Evolutionary conservation across 2,329 filamentous ascomycete species (phyloP), one percentile per base, ranked within the genome.

Genomic region (Annulohypoxylon truncatum): DNA sequence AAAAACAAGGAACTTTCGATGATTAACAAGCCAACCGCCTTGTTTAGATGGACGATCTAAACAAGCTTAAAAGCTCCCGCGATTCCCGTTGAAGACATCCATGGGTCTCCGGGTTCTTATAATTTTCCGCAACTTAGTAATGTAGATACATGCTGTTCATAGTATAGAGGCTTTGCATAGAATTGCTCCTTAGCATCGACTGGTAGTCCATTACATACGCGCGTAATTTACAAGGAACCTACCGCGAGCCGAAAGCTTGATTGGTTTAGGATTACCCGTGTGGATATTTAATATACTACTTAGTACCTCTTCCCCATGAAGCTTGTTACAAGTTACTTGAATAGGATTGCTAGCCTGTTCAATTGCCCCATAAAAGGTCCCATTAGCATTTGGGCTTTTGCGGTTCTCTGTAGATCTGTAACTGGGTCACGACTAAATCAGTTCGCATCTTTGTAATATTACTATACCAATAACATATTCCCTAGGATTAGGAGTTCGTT

Each of bases 401-500:
- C 12, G 22, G 48, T 48, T 15, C 40, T 20, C 35, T 15, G 22
- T 40, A 24, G 51, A 20, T 44, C 40, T 47, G 53, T 33, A 48
- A 53, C 10, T 8, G 35, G 33, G 38, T 33, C 33, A 57, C n/a
- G 26, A 59, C 42, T 52, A 15, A 38, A 47, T 29, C 35, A 29
- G 22, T 46, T 42, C 20, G 33, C 54, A 54, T 26, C 28, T 50
- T 29, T 58, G 18, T 59, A 26, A 50, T 60, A 50, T 60, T 56
- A 64, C 51, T 51, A 56, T 35, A 24, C 44, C 29, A 40, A n/a
- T 13, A 6, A 15, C 15, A 7, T 38, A 38, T 26, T n/a, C 44
- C 0, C 9, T 18, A 29, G 13, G n/a, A 48, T 29, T 28, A 5
- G n/a, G 4, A 15, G 9, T 18, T 44, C 15, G 42, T 50, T 59